Conservation (phyloP, 208 protist species). For the Crithidia thermophila region DNA sequence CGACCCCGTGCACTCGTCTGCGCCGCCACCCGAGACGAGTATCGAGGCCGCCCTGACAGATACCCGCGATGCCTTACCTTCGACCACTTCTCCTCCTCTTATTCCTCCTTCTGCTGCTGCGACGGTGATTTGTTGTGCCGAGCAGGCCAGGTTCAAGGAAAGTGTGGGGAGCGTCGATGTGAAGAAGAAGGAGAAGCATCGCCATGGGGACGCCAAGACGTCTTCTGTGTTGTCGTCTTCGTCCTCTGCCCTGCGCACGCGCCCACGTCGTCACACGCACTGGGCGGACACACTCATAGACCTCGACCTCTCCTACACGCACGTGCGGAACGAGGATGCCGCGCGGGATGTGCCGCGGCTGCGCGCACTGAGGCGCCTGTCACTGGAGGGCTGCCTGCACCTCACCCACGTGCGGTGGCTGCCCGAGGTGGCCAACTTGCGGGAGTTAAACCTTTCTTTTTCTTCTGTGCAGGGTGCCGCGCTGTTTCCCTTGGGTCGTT, state of each 20-base stretch:
- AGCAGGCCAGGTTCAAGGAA: too few species aligned
- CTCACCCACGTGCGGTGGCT: conserved; percentile 41
- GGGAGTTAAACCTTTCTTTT: conserved; percentile 50
- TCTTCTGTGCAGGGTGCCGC: conserved; percentile 32
- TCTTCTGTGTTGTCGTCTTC: too few species aligned
- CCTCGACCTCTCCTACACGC: conserved; percentile 63
- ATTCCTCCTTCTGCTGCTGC: too few species aligned
- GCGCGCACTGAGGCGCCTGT: conserved; percentile 38
- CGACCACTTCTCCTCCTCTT: too few species aligned
- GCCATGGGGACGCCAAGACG: too few species aligned
- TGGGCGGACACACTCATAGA: conserved; percentile 49
- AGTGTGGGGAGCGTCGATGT: too few species aligned
- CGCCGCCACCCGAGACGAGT: not conserved
- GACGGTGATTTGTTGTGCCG: too few species aligned
- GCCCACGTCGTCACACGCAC: not conserved
- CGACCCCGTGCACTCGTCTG: not conserved
- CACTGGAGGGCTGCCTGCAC: conserved; percentile 54
- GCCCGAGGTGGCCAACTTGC: conserved; percentile 28
- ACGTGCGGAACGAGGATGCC: conserved; percentile 38
- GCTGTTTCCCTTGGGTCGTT: conserved; percentile 41
- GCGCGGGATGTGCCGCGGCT: conserved; percentile 47
- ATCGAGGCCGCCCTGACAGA: conserved; percentile 3
- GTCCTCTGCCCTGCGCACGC: not conserved
- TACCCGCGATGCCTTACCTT: too few species aligned
- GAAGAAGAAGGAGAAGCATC: too few species aligned